A percentile compares a stretch with the other conserved stretches of the same genome.
Evolutionary conservation across 768 basidiomycete species (phyloP).

Genomic region (Phanerochaete sordida): DNA sequence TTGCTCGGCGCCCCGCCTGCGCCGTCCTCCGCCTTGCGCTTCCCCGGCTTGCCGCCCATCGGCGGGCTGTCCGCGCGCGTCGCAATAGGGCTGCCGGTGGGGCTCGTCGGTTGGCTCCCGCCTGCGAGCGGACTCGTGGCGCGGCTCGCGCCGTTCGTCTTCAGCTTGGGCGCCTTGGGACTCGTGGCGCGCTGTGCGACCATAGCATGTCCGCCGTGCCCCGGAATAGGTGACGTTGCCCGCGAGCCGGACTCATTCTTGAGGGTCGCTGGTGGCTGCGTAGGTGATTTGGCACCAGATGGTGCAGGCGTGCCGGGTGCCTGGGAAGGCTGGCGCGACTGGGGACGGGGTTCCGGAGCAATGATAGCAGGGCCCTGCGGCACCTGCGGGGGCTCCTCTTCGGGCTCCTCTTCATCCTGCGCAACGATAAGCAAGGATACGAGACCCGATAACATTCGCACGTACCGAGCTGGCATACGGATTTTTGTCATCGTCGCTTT

Average conservation of each 20-base stretch:
- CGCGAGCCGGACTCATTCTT: constrained; percentile 43
- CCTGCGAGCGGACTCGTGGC: constrained; percentile 45
- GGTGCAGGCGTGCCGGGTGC: constrained; percentile 17
- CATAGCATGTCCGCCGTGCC: constrained; percentile 70
- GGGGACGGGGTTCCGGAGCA: constrained; percentile 43
- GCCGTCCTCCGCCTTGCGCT: constrained; percentile 56
- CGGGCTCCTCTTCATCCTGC: constrained; percentile 71
- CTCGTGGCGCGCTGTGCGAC: constrained; percentile 85
- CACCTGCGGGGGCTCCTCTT: constrained; percentile 52
- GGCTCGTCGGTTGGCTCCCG: constrained; percentile 17
- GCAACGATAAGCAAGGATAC: constrained; percentile 7
- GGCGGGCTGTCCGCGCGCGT: constrained; percentile 22
- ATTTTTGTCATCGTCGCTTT: constrained; percentile 73
- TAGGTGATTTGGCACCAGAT: constrained; percentile 28
- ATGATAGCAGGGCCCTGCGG: constrained; percentile 42
- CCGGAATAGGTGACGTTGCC: constrained; percentile 56
- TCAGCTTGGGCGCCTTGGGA: constrained; percentile 65
- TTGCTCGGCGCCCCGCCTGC: constrained; percentile 32
- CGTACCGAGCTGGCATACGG: constrained; percentile 79
- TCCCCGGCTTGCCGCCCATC: constrained; percentile 35
- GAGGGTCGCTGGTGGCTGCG: constrained; percentile 23
- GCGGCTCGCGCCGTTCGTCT: constrained; percentile 43
- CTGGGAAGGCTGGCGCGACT: constrained; percentile 43
- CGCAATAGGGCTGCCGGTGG: constrained; percentile 20
- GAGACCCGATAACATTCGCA: constrained; percentile 5